Evolutionary conservation across 148 eudicot species (phyloP).

Genomic region (Camellia japonica): DNA sequence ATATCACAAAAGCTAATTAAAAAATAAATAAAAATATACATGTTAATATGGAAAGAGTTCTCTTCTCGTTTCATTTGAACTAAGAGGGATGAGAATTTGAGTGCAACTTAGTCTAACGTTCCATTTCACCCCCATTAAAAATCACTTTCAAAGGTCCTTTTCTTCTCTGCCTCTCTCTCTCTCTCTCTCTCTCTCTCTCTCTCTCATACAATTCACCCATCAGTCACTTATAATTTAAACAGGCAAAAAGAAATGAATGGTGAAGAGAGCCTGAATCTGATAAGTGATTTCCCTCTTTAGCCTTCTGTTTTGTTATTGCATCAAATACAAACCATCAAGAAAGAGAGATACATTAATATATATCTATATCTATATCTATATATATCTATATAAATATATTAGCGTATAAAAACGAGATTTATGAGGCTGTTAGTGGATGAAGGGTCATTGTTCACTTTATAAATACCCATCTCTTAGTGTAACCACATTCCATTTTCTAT

Average conservation of each 20-base stretch:
- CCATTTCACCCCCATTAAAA: slow-evolving; percentile 43
- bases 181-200: slow-evolving; percentile 8
- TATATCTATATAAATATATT: background rate
- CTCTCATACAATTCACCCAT: background rate
- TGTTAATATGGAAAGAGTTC: background rate
- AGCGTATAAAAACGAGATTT: slow-evolving; percentile 21
- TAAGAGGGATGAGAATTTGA: slow-evolving; percentile 10
- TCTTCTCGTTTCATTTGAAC: background rate
- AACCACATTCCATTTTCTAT: slow-evolving; percentile 37
- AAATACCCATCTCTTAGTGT: slow-evolving; percentile 46
- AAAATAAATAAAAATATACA: background rate
- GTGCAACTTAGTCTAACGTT: slow-evolving; percentile 34
- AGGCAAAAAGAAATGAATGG: slow-evolving; percentile 10
- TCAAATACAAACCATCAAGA: slow-evolving; percentile 17
- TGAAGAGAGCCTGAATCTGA: slow-evolving; percentile 10
- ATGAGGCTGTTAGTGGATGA: slow-evolving; percentile 20
- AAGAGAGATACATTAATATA: background rate
- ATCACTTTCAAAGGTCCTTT: slow-evolving; percentile 36
- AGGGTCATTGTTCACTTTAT: slow-evolving; percentile 46
- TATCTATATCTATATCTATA: background rate
- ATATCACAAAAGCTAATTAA: background rate
- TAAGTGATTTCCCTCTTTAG: slow-evolving; percentile 17
- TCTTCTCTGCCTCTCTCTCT: slow-evolving; percentile 24
- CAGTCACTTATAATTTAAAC: slow-evolving; percentile 16
- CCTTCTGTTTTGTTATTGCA: slow-evolving; percentile 9